Percentiles rank a stretch among this genome's conserved stretches.
Evolutionary conservation across 164 flowering plant species (phyloP).

Genomic region (Saururus chinensis): DNA sequence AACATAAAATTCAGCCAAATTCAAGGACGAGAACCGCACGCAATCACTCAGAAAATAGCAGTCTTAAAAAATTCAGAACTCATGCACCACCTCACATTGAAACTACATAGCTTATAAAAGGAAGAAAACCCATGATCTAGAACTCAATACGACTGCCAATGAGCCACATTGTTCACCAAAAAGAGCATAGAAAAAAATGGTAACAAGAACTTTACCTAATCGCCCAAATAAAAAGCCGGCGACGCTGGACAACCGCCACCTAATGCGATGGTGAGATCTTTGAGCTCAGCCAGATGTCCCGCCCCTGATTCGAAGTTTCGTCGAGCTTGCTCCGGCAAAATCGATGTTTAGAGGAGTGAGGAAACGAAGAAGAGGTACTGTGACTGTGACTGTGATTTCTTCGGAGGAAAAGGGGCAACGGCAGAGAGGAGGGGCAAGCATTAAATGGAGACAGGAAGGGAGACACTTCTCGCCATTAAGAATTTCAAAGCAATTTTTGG

Average conservation of each 20-base stretch:
- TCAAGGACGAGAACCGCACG: too few relatives aligned
- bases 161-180: neutral
- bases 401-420: neutral
- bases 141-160: neutral
- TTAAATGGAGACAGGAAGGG: constrained; percentile 4
- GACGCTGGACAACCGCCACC: neutral
- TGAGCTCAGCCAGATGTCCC: neutral
- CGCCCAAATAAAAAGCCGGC: neutral
- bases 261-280: neutral
- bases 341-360: neutral
- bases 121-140: too few relatives aligned
- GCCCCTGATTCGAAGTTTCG: too few relatives aligned
- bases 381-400: too few relatives aligned
- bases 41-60: too few relatives aligned
- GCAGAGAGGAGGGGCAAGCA: neutral
- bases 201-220: too few relatives aligned
- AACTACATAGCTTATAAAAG: too few relatives aligned
- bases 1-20: too few relatives aligned
- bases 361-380: neutral
- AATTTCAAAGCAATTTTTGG: neutral
- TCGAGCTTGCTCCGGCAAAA: neutral
- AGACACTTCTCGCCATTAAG: constrained; percentile 5
- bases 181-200: neutral
- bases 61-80: too few relatives aligned
- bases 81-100: too few relatives aligned